phyloP scores from a whole-genome alignment of 1,139 yeast genomes.

The Debaryomyces fabryi region DNA sequence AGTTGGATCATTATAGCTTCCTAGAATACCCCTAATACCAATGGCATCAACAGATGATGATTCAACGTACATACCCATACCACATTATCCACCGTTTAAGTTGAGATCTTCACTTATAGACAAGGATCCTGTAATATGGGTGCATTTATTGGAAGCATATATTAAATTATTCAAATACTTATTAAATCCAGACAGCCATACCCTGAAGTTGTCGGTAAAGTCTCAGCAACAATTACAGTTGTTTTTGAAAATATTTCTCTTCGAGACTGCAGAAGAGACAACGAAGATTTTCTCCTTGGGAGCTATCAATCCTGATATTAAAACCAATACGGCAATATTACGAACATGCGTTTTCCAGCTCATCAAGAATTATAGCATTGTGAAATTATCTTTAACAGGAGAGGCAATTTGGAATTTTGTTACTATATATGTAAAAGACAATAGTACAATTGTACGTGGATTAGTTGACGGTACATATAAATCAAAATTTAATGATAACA shows the following conservation, averaged over 20 bases:
- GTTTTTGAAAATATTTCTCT: slow-evolving; percentile 58
- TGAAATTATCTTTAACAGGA: slow-evolving; percentile 58
- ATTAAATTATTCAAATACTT: slow-evolving; percentile 53
- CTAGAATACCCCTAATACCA: background rate
- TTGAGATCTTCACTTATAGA: slow-evolving; percentile 73
- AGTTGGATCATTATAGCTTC: background rate
- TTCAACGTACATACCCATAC: slow-evolving; percentile 52
- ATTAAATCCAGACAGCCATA: slow-evolving; percentile 29
- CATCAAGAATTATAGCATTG: slow-evolving; percentile 54
- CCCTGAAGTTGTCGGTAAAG: slow-evolving; percentile 44
- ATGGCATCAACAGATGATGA: slow-evolving; percentile 19
- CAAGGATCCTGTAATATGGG: slow-evolving; percentile 84
- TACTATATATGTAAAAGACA: slow-evolving; percentile 51
- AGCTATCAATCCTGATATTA: slow-evolving; percentile 67
- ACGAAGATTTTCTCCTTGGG: slow-evolving; percentile 67
- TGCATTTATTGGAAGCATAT: slow-evolving; percentile 65
- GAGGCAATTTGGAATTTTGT: slow-evolving; percentile 66
- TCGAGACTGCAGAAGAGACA: slow-evolving; percentile 62
- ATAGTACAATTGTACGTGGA: slow-evolving; percentile 50
- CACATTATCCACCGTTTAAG: slow-evolving; percentile 72
- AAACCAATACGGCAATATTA: slow-evolving; percentile 50
- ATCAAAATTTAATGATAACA: slow-evolving; percentile 50
- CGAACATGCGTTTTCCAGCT: slow-evolving; percentile 55
- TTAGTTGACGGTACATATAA: slow-evolving; percentile 57
- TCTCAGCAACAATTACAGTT: slow-evolving; percentile 60